phyloP scores from a whole-genome alignment of 208 protist species.

The Leishmania gerbilli region DNA sequence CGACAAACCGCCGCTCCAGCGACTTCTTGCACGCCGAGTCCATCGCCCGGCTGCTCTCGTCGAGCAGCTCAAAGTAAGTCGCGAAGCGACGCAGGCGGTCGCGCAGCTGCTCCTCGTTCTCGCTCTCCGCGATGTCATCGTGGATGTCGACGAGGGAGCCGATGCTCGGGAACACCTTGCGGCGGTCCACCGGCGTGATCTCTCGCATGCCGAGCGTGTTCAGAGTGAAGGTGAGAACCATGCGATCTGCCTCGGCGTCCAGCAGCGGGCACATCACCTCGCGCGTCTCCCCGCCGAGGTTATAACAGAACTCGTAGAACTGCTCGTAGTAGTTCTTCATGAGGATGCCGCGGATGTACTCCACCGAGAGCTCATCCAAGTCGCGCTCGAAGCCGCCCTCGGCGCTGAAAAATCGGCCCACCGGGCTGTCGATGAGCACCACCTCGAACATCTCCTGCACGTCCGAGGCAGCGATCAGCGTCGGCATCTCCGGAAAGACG shows the following conservation, averaged over 20 bases:
- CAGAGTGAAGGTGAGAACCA: slow-evolving; percentile 97
- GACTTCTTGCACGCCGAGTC: slow-evolving; percentile 63
- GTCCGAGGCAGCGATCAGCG: slow-evolving; percentile 90
- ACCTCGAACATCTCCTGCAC: slow-evolving; percentile 97
- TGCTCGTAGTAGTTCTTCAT: slow-evolving; percentile 99
- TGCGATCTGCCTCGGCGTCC: slow-evolving; percentile 97
- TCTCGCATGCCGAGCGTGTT: slow-evolving; percentile 96
- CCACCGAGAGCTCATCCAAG: slow-evolving; percentile 94
- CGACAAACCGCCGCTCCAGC: slow-evolving; percentile 90
- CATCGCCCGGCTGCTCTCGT: slow-evolving; percentile 65
- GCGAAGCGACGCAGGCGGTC: slow-evolving; percentile 82
- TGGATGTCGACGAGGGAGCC: slow-evolving; percentile 90
- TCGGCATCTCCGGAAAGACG: slow-evolving; percentile 94
- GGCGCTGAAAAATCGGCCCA: slow-evolving; percentile 89
- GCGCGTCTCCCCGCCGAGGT: slow-evolving; percentile 86
- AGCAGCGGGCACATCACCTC: slow-evolving; percentile 91
- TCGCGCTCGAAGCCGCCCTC: slow-evolving; percentile 84
- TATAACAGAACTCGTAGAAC: slow-evolving; percentile 96
- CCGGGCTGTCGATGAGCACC: slow-evolving; percentile 97
- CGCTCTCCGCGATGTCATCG: slow-evolving; percentile 81
- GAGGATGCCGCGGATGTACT: slow-evolving; percentile 98
- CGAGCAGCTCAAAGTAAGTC: slow-evolving; percentile 78
- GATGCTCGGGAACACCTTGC: slow-evolving; percentile 89
- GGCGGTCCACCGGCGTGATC: slow-evolving; percentile 75
- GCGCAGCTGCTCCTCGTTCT: slow-evolving; percentile 79